phyloP scores from a whole-genome alignment of 192 early-diverging fungal species.

The Chytriomyces hyalinus region DNA sequence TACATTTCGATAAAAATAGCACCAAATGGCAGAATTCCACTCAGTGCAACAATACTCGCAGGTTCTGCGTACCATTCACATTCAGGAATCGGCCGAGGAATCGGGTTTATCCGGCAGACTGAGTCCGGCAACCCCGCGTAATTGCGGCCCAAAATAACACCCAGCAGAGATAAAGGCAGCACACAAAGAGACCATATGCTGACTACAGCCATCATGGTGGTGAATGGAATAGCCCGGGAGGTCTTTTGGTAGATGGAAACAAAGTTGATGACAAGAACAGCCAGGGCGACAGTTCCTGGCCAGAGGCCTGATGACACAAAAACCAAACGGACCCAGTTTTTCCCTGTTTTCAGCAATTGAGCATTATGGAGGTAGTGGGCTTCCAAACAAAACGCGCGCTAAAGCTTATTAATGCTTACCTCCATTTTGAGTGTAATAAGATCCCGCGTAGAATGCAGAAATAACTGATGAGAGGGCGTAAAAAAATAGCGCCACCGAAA shows the following conservation, averaged over 20 bases:
- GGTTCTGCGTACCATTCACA: conserved; percentile 78
- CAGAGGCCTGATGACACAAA: conserved; percentile 71
- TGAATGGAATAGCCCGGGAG: conserved; percentile 87
- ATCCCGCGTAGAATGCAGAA: conserved; percentile 69
- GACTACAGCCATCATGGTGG: conserved; percentile 79
- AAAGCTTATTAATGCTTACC: conserved; percentile 24
- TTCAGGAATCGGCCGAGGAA: conserved; percentile 92
- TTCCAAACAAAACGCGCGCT: background rate
- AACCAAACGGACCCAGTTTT: conserved; percentile 70
- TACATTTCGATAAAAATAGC: conserved; percentile 96
- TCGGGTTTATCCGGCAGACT: conserved; percentile 88
- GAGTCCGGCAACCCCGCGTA: conserved; percentile 66
- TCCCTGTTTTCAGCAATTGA: conserved; percentile 42
- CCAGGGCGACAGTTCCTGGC: conserved; percentile 62
- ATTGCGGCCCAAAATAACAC: conserved; percentile 74
- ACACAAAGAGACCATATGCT: conserved; percentile 86
- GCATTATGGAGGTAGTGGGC: background rate
- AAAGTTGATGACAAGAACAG: conserved; percentile 79
- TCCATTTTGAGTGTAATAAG: conserved; percentile 72
- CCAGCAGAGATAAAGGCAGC: conserved; percentile 81
- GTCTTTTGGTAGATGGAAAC: conserved; percentile 80
- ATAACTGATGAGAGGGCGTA: conserved; percentile 76
- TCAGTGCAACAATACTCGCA: conserved; percentile 69
- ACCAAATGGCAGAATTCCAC: conserved; percentile 89
- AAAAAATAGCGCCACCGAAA: conserved; percentile 78